Conservation (phyloP, 768 basidiomycete species). For the Leucocoprinus leucothites region DNA sequence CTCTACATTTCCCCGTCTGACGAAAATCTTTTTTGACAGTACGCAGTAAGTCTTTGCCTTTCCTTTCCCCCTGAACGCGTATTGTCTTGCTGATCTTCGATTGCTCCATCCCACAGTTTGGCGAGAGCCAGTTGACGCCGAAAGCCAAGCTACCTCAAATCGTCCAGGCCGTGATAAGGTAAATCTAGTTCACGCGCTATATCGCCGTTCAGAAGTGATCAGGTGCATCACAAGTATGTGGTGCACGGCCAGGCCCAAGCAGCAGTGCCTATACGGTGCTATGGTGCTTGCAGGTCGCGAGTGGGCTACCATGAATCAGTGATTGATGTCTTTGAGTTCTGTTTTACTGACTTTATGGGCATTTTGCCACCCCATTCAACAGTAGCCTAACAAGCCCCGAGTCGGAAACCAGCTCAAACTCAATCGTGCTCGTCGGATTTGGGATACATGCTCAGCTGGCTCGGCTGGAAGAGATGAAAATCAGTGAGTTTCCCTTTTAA, state of each 20-base stretch:
- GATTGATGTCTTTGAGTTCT: neutral
- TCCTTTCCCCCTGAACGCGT: constrained; percentile 1
- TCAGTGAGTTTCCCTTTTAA: constrained; percentile 47
- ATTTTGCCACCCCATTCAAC: constrained; percentile 15
- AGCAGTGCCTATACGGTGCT: neutral
- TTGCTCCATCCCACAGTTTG: constrained; percentile 50
- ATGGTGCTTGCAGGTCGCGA: neutral
- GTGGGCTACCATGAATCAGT: neutral
- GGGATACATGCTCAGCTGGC: constrained; percentile 50
- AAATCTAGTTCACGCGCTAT: constrained; percentile 15
- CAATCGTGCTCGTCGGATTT: constrained; percentile 71
- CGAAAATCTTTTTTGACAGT: constrained; percentile 35
- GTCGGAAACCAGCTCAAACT: constrained; percentile 67
- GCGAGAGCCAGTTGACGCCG: constrained; percentile 66
- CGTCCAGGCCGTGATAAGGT: constrained; percentile 74
- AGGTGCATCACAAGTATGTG: neutral
- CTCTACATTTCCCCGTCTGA: constrained; percentile 1
- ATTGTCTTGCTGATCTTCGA: neutral
- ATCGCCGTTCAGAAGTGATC: neutral
- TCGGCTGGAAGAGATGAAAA: constrained; percentile 74
- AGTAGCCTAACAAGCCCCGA: constrained; percentile 77
- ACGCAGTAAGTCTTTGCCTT: constrained; percentile 48
- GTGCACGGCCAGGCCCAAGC: neutral
- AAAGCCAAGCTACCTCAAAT: constrained; percentile 71
- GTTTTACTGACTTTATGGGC: neutral